These are phyloP conservation scores for Colletotrichum brevisporum DNA, from an alignment of 2,329 filamentous ascomycete species.

Conservation along the genomic window DNA sequence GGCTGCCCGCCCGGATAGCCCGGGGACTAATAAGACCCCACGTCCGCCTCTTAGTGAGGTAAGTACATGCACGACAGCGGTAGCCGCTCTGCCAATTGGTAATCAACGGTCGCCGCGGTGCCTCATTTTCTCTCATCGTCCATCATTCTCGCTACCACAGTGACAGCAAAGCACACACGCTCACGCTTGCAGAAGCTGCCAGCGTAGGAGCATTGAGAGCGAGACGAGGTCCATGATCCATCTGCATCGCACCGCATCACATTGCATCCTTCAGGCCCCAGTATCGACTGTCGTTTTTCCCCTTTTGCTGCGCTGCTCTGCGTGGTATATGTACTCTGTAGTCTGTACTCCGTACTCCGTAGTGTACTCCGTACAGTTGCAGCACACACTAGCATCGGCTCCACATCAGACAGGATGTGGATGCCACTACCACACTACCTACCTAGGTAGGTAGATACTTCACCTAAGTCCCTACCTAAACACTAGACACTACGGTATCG, in stretches of 20 bases:
- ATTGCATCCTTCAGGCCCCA: too few relatives aligned
- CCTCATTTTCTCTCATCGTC: not conserved
- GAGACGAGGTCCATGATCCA: not conserved
- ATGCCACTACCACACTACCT: too few relatives aligned
- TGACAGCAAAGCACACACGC: constrained; percentile 23
- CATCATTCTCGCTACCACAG: constrained; percentile 34
- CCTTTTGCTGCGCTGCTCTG: too few relatives aligned
- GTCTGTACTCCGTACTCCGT: too few relatives aligned
- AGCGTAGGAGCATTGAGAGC: not conserved
- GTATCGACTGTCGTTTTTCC: too few relatives aligned
- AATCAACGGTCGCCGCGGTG: constrained; percentile 18
- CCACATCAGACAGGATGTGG: not conserved
- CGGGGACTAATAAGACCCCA: constrained; percentile 41
- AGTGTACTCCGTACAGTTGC: not conserved
- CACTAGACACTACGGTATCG: too few relatives aligned
- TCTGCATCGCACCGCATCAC: too few relatives aligned
- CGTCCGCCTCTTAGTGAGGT: constrained; percentile 10
- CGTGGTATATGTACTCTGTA: too few relatives aligned
- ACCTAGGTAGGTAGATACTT: too few relatives aligned
- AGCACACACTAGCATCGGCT: constrained; percentile 14
- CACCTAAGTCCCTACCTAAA: too few relatives aligned
- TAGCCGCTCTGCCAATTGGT: constrained; percentile 34
- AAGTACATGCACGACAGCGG: not conserved
- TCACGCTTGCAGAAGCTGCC: not conserved
- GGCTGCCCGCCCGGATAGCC: constrained; percentile 39